Conservation (phyloP, 176 grass and related monocot genomes). For the Canna indica region DNA sequence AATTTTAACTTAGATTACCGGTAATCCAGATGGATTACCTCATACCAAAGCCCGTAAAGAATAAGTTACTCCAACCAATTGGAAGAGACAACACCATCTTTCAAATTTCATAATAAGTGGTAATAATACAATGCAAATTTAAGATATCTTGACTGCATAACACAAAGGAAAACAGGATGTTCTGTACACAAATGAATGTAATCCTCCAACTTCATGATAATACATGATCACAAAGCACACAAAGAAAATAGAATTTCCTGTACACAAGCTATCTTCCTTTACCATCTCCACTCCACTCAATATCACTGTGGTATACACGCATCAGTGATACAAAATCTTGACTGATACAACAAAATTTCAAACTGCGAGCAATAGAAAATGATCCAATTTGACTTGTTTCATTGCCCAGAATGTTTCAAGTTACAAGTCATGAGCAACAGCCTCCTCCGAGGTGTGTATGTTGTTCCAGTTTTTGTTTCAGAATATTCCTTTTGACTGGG, state of each 20-base stretch:
- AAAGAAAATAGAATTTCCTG: neutral
- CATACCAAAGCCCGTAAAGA: no score
- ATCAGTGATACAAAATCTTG: neutral
- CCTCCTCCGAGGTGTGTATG: constrained; percentile 33
- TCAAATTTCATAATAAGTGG: no score
- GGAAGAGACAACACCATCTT: no score
- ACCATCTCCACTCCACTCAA: neutral
- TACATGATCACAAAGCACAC: neutral
- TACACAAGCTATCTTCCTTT: neutral
- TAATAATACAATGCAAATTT: no score
- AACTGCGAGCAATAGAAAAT: neutral
- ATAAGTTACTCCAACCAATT: no score
- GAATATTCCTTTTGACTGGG: constrained; percentile 57
- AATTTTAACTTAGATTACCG: no score
- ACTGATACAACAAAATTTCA: constrained; percentile 5
- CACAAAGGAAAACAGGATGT: neutral
- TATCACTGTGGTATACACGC: neutral
- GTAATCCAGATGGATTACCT: no score
- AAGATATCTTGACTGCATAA: neutral
- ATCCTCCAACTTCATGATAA: neutral
- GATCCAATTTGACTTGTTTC: neutral
- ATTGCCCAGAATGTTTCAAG: neutral
- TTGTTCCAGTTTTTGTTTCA: constrained; percentile 81
- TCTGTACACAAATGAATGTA: neutral
- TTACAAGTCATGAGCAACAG: constrained; percentile 32